These are phyloP conservation scores for Ulota crispa DNA, from an alignment of 225 moss, liverwort and hornwort species.

Conservation along the genomic window DNA sequence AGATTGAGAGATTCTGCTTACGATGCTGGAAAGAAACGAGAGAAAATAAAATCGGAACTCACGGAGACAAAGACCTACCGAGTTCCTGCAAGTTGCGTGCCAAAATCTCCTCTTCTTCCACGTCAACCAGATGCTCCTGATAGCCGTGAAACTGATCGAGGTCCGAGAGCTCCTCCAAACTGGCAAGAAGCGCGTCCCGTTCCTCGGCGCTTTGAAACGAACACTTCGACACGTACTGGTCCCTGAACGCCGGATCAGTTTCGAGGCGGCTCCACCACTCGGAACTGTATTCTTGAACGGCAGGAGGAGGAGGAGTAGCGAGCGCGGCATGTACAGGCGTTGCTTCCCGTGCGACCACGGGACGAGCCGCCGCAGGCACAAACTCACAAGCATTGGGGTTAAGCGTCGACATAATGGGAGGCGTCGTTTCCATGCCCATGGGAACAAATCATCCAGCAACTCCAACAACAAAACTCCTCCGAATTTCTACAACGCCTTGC, in stretches of 20 bases:
- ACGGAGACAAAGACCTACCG: conserved; percentile 33
- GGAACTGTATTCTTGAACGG: conserved; percentile 50
- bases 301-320: neutral
- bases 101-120: conserved; percentile 45
- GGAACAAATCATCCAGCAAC: conserved; percentile 42
- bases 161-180: conserved; percentile 68
- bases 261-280: conserved; percentile 76
- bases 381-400: conserved; percentile 88
- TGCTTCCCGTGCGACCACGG: conserved; percentile 5
- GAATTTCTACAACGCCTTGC: neutral
- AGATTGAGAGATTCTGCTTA: neutral
- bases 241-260: conserved; percentile 57
- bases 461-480: neutral
- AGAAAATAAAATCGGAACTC: neutral
- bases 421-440: conserved; percentile 43
- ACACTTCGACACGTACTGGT: conserved; percentile 58
- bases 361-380: conserved; percentile 62
- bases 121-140: conserved; percentile 42
- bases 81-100: conserved; percentile 35
- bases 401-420: conserved; percentile 56
- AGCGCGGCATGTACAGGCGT: neutral
- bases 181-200: conserved; percentile 34
- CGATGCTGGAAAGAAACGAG: neutral
- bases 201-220: conserved; percentile 40
- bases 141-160: conserved; percentile 45